phyloP scores from a whole-genome alignment of 352 stramenopile genomes.

The Phytopythium kandeliae region DNA sequence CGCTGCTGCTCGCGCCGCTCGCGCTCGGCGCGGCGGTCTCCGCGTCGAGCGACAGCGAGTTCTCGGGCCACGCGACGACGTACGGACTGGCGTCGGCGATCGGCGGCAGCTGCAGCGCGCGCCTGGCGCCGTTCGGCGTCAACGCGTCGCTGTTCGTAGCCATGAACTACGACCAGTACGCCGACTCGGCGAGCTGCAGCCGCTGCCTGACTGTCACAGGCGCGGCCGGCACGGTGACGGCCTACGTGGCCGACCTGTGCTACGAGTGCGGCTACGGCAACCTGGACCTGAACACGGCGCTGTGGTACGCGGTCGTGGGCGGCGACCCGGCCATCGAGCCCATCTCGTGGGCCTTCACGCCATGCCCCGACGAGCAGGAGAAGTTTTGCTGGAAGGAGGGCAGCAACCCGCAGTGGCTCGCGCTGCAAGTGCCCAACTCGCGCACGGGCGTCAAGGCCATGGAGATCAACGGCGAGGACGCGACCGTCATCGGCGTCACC shows the following conservation, averaged over 20 bases:
- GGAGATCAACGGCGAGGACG: constrained; percentile 38
- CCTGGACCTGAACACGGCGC: constrained; percentile 52
- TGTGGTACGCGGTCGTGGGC: constrained; percentile 51
- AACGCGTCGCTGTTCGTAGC: constrained; percentile 44
- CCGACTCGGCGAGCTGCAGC: constrained; percentile 41
- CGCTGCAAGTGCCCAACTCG: constrained; percentile 56
- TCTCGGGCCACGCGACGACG: constrained; percentile 41
- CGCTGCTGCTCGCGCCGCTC: constrained; percentile 5
- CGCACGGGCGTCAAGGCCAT: constrained; percentile 36
- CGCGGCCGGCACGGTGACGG: constrained; percentile 32
- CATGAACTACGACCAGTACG: constrained; percentile 65
- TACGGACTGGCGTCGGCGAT: constrained; percentile 41
- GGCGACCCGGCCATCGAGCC: constrained; percentile 38
- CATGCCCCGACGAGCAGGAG: constrained; percentile 50
- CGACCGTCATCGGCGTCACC: constrained; percentile 68
- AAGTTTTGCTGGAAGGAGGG: constrained; percentile 70
- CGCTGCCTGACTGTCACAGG: constrained; percentile 49
- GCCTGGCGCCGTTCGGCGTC: constrained; percentile 33
- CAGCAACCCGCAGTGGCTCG: constrained; percentile 57
- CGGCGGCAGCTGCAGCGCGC: constrained; percentile 43
- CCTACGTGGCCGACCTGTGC: constrained; percentile 60
- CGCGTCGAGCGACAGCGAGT: constrained; percentile 19
- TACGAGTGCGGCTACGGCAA: constrained; percentile 58
- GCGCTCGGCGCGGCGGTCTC: not conserved
- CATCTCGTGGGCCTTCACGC: constrained; percentile 55